These are phyloP conservation scores for Eutypella sp. DNA, from an alignment of 2,329 filamentous ascomycete genomes.

Conservation along the genomic window DNA sequence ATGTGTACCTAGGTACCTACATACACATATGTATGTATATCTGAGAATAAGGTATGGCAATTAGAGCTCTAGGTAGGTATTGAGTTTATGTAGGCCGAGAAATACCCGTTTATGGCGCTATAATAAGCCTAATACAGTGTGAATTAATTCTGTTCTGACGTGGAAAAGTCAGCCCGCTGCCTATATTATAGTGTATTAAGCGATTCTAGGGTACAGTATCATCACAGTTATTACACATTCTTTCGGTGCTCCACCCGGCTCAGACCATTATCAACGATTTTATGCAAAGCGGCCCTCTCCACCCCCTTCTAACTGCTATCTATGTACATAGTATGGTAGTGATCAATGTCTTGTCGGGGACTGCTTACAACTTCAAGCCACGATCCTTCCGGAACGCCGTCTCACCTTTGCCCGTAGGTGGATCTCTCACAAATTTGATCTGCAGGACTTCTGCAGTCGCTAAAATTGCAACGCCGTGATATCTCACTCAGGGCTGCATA, in stretches of 20 bases:
- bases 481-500: not conserved
- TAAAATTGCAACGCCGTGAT: not conserved
- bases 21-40: not conserved
- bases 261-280: not conserved
- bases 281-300: not conserved
- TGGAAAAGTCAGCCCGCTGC: too few species aligned
- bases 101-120: not conserved
- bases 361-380: too few species aligned
- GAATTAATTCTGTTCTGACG: too few species aligned
- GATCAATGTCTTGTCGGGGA: too few species aligned
- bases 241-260: not conserved
- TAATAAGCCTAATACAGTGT: too few species aligned
- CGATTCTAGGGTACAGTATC: not conserved
- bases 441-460: not conserved
- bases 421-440: not conserved
- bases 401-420: not conserved
- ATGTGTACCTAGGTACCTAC: not conserved
- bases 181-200: too few species aligned
- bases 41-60: too few species aligned
- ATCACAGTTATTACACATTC: not conserved
- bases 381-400: not conserved
- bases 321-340: too few species aligned
- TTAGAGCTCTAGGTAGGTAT: not conserved
- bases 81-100: not conserved
- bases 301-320: too few species aligned